Percentiles rank a stretch among this genome's conserved stretches.
Conservation (phyloP, 371 early-diverging fungal genomes). For the Parasitella parasitica region DNA sequence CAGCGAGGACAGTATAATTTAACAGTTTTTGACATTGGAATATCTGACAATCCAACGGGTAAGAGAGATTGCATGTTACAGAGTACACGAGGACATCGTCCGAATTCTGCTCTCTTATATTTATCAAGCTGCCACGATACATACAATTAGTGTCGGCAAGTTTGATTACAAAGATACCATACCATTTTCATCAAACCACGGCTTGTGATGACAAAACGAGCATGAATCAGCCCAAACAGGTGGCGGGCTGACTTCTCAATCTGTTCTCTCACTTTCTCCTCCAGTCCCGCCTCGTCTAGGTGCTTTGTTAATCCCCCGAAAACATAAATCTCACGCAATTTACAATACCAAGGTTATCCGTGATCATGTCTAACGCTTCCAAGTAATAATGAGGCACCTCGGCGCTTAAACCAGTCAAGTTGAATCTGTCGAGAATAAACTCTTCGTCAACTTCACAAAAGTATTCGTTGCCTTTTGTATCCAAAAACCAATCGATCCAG, state of each 20-base stretch:
- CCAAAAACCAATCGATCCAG: constrained; percentile 81
- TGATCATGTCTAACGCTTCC: constrained; percentile 87
- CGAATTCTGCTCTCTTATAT: constrained; percentile 86
- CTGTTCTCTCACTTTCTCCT: constrained; percentile 62
- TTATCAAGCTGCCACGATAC: constrained; percentile 62
- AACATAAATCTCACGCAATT: too few species aligned
- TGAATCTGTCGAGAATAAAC: constrained; percentile 92
- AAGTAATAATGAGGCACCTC: constrained; percentile 73
- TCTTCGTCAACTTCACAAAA: constrained; percentile 94
- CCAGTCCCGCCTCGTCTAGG: constrained; percentile 58
- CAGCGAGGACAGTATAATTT: constrained; percentile 90
- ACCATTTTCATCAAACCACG: constrained; percentile 85
- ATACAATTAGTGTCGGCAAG: not conserved
- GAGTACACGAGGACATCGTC: constrained; percentile 89
- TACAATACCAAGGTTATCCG: constrained; percentile 74
- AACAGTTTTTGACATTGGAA: constrained; percentile 72
- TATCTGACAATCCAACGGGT: constrained; percentile 89
- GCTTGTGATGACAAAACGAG: constrained; percentile 84
- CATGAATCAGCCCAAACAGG: constrained; percentile 90
- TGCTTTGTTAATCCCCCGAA: not conserved
- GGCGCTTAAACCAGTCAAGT: constrained; percentile 81
- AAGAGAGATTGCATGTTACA: constrained; percentile 80
- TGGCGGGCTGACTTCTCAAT: constrained; percentile 77
- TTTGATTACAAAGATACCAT: too few species aligned
- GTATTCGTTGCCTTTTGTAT: constrained; percentile 83